Conservation (phyloP, 106 monocot genomes). For the Amphibolis antarctica region DNA sequence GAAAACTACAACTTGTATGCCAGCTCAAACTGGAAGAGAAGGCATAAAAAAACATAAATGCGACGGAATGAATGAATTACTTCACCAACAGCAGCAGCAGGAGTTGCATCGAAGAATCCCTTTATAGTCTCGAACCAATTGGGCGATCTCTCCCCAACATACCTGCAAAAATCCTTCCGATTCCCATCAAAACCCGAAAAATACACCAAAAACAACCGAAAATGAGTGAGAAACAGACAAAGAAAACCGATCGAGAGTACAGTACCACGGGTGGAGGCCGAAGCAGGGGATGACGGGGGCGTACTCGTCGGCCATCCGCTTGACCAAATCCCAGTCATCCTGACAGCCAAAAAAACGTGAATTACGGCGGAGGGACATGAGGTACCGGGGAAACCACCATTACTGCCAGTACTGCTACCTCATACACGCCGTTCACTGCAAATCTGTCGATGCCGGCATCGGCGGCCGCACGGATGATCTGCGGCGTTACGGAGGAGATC, state of each 20-base stretch:
- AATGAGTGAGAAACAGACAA: neutral
- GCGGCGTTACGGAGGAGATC: constrained; percentile 32
- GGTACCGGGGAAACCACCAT: too few species aligned
- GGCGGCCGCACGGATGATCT: constrained; percentile 45
- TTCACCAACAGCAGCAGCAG: constrained; percentile 68
- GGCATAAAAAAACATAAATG: too few species aligned
- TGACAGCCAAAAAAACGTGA: neutral
- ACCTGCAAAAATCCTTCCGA: constrained; percentile 18
- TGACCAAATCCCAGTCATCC: constrained; percentile 38
- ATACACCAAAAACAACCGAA: neutral
- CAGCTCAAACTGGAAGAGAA: too few species aligned
- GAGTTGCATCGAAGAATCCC: constrained; percentile 34
- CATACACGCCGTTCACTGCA: constrained; percentile 67
- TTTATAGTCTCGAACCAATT: constrained; percentile 22
- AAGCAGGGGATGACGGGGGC: constrained; percentile 25
- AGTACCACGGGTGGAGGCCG: constrained; percentile 42
- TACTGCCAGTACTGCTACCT: constrained; percentile 30
- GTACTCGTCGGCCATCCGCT: constrained; percentile 30
- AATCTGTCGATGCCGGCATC: constrained; percentile 62
- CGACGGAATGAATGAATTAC: constrained; percentile 5
- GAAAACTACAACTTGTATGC: too few species aligned
- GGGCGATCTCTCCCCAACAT: constrained; percentile 24
- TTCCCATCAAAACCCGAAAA: neutral
- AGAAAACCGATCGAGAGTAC: neutral
- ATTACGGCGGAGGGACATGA: too few species aligned